A percentile compares a stretch with the other conserved stretches of the same genome.
Evolutionary conservation across 805 yeast species (phyloP).

Genomic region (Kodamaea fukazawae): DNA sequence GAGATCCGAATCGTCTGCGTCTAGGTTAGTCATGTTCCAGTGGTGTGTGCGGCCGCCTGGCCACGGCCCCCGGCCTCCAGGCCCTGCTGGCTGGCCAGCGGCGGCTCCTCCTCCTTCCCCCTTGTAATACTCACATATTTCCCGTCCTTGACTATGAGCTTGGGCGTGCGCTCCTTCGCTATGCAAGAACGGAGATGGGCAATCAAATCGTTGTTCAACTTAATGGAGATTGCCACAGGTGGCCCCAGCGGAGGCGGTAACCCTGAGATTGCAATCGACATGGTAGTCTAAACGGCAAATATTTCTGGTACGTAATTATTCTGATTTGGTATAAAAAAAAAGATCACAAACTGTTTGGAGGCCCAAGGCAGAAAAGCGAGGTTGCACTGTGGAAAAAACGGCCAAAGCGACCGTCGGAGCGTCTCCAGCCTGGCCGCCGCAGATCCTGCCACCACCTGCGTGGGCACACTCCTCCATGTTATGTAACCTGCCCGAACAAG

Average conservation of each 20-base stretch:
- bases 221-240: conserved; percentile 28
- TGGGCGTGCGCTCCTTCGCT: conserved; percentile 19
- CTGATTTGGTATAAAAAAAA: too few species aligned
- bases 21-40: conserved; percentile 20
- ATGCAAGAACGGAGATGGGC: conserved; percentile 21
- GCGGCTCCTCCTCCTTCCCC: background rate
- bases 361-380: too few species aligned
- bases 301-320: too few species aligned
- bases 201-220: conserved; percentile 27
- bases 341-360: too few species aligned
- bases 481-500: too few species aligned
- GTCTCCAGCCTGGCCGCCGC: too few species aligned
- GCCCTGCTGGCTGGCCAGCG: background rate
- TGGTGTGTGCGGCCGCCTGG: too few species aligned
- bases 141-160: conserved; percentile 38
- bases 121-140: conserved; percentile 24
- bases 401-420: too few species aligned
- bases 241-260: conserved; percentile 14
- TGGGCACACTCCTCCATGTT: too few species aligned
- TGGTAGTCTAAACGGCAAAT: conserved; percentile 2
- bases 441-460: too few species aligned
- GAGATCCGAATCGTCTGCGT: conserved; percentile 27
- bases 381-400: too few species aligned
- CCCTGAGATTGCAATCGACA: conserved; percentile 12
- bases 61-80: background rate